Percentiles rank a stretch among this genome's conserved stretches.
phyloP scores from a whole-genome alignment of 371 early-diverging fungal genomes.

The Mucor circinelloides region DNA sequence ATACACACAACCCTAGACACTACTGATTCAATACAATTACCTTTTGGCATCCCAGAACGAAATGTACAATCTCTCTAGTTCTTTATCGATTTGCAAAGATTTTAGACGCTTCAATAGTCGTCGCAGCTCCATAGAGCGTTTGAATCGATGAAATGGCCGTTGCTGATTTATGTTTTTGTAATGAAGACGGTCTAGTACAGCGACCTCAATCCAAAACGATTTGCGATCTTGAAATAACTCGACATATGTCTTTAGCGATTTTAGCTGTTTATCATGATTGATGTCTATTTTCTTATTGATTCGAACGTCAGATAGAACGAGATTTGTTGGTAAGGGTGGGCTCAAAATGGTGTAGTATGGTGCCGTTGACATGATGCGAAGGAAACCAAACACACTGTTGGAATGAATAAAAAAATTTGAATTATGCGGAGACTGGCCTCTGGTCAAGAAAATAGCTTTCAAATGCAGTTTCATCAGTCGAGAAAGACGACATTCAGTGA shows the following conservation, averaged over 20 bases:
- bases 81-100: conserved; percentile 25
- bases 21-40: conserved; percentile 1
- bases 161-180: conserved; percentile 46
- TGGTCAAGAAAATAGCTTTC: background rate
- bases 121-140: conserved; percentile 27
- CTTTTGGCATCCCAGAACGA: conserved; percentile 41
- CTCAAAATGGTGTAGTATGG: conserved; percentile 29
- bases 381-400: background rate
- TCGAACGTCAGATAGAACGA: conserved; percentile 25
- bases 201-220: conserved; percentile 43
- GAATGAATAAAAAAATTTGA: background rate
- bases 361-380: background rate
- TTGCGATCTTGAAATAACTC: conserved; percentile 24
- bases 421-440: background rate
- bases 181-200: conserved; percentile 34
- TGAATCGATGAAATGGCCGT: conserved; percentile 42
- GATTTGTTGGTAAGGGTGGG: conserved; percentile 23
- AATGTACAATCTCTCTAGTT: conserved; percentile 27
- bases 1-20: background rate
- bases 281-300: conserved; percentile 30
- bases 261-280: conserved; percentile 30
- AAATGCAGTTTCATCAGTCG: no score
- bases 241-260: conserved; percentile 8
- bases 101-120: conserved; percentile 41
- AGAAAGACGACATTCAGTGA: no score